Conservation (phyloP, 805 yeast species). For the Brettanomyces custersianus region DNA sequence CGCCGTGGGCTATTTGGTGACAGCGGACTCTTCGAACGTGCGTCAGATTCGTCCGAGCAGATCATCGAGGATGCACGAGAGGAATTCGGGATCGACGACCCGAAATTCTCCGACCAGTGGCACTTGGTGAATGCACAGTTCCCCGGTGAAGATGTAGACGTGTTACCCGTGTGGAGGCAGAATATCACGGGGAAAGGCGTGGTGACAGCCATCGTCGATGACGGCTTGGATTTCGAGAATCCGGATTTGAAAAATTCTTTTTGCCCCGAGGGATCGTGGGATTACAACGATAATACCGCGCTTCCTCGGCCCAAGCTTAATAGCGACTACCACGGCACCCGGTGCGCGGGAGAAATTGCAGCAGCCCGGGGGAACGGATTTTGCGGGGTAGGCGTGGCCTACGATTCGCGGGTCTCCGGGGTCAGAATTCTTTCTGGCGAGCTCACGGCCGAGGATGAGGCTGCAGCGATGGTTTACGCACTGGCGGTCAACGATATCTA, state of each 20-base stretch:
- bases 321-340: constrained; percentile 91
- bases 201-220: constrained; percentile 86
- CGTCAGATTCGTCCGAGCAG: constrained; percentile 43
- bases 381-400: constrained; percentile 98
- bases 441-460: constrained; percentile 82
- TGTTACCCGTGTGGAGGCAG: constrained; percentile 74
- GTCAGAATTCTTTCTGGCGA: constrained; percentile 78
- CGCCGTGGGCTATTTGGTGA: too few relatives aligned
- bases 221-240: constrained; percentile 81
- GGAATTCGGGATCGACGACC: constrained; percentile 65
- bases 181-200: constrained; percentile 76
- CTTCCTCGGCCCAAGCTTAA: constrained; percentile 71
- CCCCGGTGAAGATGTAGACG: constrained; percentile 83
- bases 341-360: constrained; percentile 98
- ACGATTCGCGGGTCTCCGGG: constrained; percentile 77
- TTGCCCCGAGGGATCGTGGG: constrained; percentile 81
- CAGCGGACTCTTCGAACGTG: too few relatives aligned
- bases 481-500: constrained; percentile 84
- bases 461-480: constrained; percentile 74
- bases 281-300: constrained; percentile 68
- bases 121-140: constrained; percentile 68
- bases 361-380: constrained; percentile 70
- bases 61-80: constrained; percentile 38
- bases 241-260: constrained; percentile 66
- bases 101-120: constrained; percentile 83